phyloP scores from a whole-genome alignment of 306 rosid species.

The Abrus pulchellus region DNA sequence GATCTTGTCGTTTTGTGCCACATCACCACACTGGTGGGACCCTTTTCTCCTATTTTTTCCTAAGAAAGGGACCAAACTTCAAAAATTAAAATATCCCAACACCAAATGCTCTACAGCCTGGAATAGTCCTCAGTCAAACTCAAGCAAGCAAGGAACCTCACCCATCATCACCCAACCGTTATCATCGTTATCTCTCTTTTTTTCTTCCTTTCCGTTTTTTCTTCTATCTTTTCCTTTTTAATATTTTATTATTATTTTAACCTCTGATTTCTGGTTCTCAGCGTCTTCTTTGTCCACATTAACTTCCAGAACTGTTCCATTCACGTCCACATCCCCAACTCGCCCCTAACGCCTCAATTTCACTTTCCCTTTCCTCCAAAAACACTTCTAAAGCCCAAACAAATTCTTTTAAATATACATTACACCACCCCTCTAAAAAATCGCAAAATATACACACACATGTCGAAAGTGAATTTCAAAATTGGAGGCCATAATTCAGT shows the following conservation, averaged over 20 bases:
- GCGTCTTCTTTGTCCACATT: slow-evolving; percentile 37
- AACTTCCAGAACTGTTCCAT: slow-evolving; percentile 54
- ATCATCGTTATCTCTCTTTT: slow-evolving; percentile 73
- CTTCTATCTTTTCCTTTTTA: slow-evolving; percentile 10
- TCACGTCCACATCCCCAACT: background rate
- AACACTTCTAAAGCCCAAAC: background rate
- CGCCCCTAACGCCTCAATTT: background rate
- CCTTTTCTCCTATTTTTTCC: slow-evolving; percentile 3
- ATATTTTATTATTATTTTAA: background rate
- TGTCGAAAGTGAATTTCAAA: slow-evolving; percentile 22
- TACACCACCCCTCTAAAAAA: background rate
- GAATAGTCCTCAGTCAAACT: slow-evolving; percentile 68
- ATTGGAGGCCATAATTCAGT: slow-evolving; percentile 37
- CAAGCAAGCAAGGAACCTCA: slow-evolving; percentile 50
- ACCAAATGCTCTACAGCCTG: slow-evolving; percentile 77
- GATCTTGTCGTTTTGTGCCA: slow-evolving; percentile 76
- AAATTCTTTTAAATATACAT: background rate
- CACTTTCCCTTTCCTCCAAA: background rate
- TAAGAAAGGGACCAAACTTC: slow-evolving; percentile 42
- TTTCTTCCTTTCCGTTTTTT: background rate
- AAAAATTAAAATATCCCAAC: slow-evolving; percentile 37
- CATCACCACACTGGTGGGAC: slow-evolving; percentile 49
- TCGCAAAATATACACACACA: no score
- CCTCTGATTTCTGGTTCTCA: slow-evolving; percentile 36
- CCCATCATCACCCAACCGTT: slow-evolving; percentile 63